Evolutionary conservation across 2,329 filamentous ascomycete species (phyloP), one percentile per base, ranked within the genome.

Genomic region (Epichloe sibirici): DNA sequence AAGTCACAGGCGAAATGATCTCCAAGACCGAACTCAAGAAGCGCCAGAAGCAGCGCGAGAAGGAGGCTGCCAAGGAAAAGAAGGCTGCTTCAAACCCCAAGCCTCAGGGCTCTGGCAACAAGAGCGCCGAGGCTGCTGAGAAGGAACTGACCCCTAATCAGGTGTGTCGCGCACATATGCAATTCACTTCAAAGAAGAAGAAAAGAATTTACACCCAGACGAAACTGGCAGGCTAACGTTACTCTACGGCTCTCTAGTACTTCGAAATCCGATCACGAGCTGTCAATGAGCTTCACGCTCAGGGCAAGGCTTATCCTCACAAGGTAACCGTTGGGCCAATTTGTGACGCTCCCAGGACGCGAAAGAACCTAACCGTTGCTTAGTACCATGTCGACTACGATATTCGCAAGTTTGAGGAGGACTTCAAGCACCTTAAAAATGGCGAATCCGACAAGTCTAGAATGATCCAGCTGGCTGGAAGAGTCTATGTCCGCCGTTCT

Each of bases 11-110:
- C 63, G 93, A 98, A 74, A 83, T 72, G 69, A 68, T 86, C 56
- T 90, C 86, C 74, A 90, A 90, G 82, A 81, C 83, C 15, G 85
- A 90, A 73, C 76, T 97, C 69, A 98, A 98, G 88, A 91, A 88
- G 76, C 84, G 91, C 64, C 82, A 90, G 75, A 98, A 98, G 88
- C 79, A 85, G 66, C 85, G 91, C 60, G 82, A 91, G 70, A 83
- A 81, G 71, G 90, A 94, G 56, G 86, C 86, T 60, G 88, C 90
- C 74, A 96, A 95, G 85, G 83, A 83, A 61, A 83, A 89, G 73
- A 91, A 89, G 77, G 86, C 83, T 31, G 86, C 88, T 50, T 76
- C 81, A 49, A 83, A 88, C 69, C 76, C 85, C 76, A 57, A 82
- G 85, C 57, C 88, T 65, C 72, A 21, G 62, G 64, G 54, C 81